Conservation (phyloP, 2,329 filamentous ascomycete species). For the Berkeleyomyces basicola region DNA sequence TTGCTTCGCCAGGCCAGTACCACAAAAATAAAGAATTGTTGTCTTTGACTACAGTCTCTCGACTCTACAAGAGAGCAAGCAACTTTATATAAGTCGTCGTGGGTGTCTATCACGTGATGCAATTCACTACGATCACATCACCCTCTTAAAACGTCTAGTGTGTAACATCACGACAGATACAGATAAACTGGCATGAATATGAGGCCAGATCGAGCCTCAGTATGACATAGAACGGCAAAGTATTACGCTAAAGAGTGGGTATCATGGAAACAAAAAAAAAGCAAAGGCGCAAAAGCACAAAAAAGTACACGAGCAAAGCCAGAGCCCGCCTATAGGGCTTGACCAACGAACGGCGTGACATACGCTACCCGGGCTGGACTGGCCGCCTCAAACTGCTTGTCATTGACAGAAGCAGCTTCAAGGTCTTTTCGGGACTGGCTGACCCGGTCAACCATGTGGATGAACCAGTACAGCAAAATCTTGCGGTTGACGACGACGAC, state of each 20-base stretch:
- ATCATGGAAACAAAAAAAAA: neutral
- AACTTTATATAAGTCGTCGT: neutral
- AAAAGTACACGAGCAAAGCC: neutral
- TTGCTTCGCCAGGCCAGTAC: too few species aligned
- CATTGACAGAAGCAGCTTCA: neutral
- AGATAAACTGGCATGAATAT: neutral
- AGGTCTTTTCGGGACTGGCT: neutral
- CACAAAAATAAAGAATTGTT: too few species aligned
- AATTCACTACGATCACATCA: neutral
- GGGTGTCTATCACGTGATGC: neutral
- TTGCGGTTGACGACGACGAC: constrained; percentile 13
- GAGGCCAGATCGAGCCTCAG: neutral
- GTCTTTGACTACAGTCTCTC: too few species aligned
- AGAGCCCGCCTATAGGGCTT: neutral
- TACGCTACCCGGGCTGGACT: neutral
- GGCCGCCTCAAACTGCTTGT: neutral
- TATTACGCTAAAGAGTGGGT: neutral
- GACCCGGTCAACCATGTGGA: neutral
- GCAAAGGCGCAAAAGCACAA: neutral
- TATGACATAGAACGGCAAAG: neutral
- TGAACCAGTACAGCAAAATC: constrained; percentile 5
- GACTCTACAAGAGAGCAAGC: too few species aligned
- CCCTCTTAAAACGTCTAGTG: neutral
- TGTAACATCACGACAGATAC: neutral
- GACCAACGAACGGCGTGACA: constrained; percentile 4